Conservation (phyloP, 305 asterid genomes). For the Fraxinus xanthoxyloides region DNA sequence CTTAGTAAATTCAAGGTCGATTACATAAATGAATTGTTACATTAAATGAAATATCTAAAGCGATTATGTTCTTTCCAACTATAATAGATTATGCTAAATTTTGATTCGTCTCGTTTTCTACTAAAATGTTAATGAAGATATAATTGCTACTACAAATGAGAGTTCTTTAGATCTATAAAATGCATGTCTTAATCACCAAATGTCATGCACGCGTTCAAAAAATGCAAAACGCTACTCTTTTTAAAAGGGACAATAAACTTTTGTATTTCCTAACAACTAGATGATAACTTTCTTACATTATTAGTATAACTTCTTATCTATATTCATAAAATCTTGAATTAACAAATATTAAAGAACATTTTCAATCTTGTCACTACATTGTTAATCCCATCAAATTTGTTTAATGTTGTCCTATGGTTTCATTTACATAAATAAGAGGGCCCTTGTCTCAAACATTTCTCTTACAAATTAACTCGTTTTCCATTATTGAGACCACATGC, state of each 20-base stretch:
- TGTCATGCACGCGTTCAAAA: neutral
- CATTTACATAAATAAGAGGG: too few relatives aligned
- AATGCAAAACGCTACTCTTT: neutral
- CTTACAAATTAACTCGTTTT: slow-evolving; percentile 17
- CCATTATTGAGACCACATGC: slow-evolving; percentile 54
- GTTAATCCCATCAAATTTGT: neutral
- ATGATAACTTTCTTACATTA: neutral
- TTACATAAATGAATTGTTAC: neutral
- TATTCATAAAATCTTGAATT: neutral
- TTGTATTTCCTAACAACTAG: neutral
- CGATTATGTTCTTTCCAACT: neutral
- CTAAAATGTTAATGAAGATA: neutral
- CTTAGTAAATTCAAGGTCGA: neutral
- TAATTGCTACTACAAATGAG: neutral
- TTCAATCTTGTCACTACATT: neutral
- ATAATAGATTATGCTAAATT: neutral
- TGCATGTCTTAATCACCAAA: neutral
- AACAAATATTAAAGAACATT: too few relatives aligned
- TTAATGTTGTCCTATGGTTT: neutral
- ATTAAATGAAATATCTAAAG: neutral
- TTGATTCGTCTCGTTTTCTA: neutral
- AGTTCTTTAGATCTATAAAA: neutral
- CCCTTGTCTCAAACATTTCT: slow-evolving; percentile 42
- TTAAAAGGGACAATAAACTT: neutral
- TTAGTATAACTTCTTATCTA: neutral